Evolutionary conservation across 1,284 basidiomycete genomes (phyloP).

Genomic region (Sporisorium iseilematis-ciliati): DNA sequence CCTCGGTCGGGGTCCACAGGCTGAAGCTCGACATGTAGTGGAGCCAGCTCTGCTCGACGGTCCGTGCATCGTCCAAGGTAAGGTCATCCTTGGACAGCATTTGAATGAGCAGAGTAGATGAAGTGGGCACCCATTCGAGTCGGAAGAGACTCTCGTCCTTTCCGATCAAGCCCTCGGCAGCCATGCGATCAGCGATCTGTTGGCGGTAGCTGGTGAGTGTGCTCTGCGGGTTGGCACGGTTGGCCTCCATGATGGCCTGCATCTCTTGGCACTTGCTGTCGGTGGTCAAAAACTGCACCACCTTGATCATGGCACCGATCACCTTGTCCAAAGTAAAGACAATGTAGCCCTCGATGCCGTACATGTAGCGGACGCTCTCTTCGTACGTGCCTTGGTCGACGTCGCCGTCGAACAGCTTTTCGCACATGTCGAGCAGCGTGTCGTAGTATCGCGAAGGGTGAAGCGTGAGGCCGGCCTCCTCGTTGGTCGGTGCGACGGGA

Average conservation of each 20-base stretch:
- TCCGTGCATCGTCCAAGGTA: constrained; percentile 85
- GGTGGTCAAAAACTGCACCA: constrained; percentile 79
- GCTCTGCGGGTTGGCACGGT: constrained; percentile 62
- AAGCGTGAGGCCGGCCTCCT: constrained; percentile 61
- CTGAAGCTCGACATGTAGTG: constrained; percentile 88
- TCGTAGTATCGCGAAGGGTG: constrained; percentile 78
- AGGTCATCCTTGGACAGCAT: constrained; percentile 90
- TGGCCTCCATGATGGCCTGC: constrained; percentile 78
- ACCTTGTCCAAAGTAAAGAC: constrained; percentile 95
- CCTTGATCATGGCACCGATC: constrained; percentile 74
- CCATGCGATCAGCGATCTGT: constrained; percentile 84
- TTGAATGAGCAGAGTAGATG: constrained; percentile 83
- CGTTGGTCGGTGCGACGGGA: constrained; percentile 51
- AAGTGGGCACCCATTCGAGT: constrained; percentile 82
- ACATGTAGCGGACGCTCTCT: constrained; percentile 95
- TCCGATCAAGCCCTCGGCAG: constrained; percentile 84
- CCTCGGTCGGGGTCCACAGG: constrained; percentile 68
- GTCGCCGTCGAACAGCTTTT: constrained; percentile 92
- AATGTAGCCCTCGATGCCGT: constrained; percentile 91
- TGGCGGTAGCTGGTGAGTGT: constrained; percentile 77
- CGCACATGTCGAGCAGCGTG: constrained; percentile 90
- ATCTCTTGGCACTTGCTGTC: constrained; percentile 88
- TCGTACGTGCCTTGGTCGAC: constrained; percentile 90
- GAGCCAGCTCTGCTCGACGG: constrained; percentile 85
- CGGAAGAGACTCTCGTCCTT: constrained; percentile 92